phyloP scores from a whole-genome alignment of 441 rosid genomes.

The Arabidopsis lyrata region DNA sequence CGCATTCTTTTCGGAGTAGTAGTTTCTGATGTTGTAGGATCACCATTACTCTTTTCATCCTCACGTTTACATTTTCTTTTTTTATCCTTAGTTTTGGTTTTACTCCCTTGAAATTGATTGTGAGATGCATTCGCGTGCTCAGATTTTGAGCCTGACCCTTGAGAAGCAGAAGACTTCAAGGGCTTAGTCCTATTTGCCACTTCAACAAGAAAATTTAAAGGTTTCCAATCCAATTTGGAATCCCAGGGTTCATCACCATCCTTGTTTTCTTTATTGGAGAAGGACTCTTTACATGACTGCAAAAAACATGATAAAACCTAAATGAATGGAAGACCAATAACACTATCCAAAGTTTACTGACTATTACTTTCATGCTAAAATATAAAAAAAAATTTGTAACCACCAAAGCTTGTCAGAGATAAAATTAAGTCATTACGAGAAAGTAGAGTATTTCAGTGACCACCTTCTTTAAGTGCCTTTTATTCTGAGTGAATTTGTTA shows the following conservation, averaged over 20 bases:
- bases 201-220: conserved; percentile 70
- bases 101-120: conserved; percentile 44
- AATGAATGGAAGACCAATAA: not conserved
- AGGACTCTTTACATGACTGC: conserved; percentile 54
- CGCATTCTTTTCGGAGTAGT: conserved; percentile 56
- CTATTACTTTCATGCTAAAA: no score
- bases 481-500: conserved; percentile 53
- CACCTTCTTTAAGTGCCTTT: conserved; percentile 55
- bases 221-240: conserved; percentile 67
- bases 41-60: conserved; percentile 51
- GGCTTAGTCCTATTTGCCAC: conserved; percentile 68
- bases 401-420: conserved; percentile 8
- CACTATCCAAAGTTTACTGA: not conserved
- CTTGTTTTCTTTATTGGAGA: conserved; percentile 44
- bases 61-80: conserved; percentile 49
- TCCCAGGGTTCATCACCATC: conserved; percentile 54
- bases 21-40: conserved; percentile 55
- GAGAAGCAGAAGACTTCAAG: conserved; percentile 54
- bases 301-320: not conserved
- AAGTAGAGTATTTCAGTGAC: conserved; percentile 8
- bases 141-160: conserved; percentile 58
- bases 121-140: conserved; percentile 45
- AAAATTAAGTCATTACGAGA: conserved; percentile 10
- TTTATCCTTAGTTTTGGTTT: conserved; percentile 52
- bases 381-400: not conserved